These are phyloP conservation scores for Quercus tomentella DNA, from an alignment of 331 rosid genomes.

Conservation along the genomic window DNA sequence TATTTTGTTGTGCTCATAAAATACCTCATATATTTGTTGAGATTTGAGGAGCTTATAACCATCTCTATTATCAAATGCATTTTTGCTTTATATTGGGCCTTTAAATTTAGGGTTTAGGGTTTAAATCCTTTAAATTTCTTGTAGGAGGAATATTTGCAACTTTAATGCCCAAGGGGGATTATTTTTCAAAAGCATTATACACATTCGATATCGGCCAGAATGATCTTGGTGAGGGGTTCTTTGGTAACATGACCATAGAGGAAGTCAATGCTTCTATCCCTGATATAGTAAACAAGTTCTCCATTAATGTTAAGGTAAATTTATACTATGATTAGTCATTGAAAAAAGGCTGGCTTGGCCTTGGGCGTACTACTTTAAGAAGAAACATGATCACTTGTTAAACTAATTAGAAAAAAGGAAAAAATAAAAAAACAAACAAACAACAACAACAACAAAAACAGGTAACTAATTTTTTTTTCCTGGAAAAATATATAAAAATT, in stretches of 20 bases:
- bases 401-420: too few relatives aligned
- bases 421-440: too few relatives aligned
- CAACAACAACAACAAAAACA: too few relatives aligned
- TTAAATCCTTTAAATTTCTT: background rate
- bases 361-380: background rate
- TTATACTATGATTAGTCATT: background rate
- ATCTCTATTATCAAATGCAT: background rate
- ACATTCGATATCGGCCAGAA: conserved; percentile 67
- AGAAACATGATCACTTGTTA: too few relatives aligned
- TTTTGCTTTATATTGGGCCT: background rate
- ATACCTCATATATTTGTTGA: too few relatives aligned
- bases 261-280: too few relatives aligned
- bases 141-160: conserved; percentile 36
- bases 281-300: too few relatives aligned
- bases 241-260: conserved; percentile 6
- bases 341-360: background rate
- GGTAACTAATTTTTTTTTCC: too few relatives aligned
- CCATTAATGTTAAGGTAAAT: conserved; percentile 31
- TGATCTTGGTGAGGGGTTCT: conserved; percentile 33
- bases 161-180: conserved; percentile 24
- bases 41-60: background rate
- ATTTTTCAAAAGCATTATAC: conserved; percentile 46
- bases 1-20: conserved; percentile 32
- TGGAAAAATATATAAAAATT: too few relatives aligned
- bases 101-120: too few relatives aligned